Evolutionary conservation across 257 asterid species (phyloP), one percentile per base, ranked within the genome.

Genomic region (Pogostemon cablin): DNA sequence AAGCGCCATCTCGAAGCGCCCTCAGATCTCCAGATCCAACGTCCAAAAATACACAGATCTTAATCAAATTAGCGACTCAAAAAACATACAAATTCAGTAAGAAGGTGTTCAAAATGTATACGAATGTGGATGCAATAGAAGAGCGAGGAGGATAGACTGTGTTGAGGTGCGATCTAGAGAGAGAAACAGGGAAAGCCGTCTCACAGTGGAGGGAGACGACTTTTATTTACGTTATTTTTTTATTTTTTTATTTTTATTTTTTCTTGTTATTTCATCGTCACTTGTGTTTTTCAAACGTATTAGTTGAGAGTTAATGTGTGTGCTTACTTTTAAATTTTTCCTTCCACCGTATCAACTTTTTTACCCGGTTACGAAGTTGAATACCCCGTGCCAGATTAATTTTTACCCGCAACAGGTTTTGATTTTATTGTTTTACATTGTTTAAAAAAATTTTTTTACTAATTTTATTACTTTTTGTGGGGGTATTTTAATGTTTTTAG

Each of bases 1-100:
- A 75, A 91, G 87, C 88, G 98, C 99, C 99, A 93, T 93, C 75
- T 60, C 73, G 58, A 42, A 25, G 46, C 72, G 66, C 52, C 68
- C 79, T 78, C 90, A 86, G 92, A 86, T 90, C 93, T 55, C 77
- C 81, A 81, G 93, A 89, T 86, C 93, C 88, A 79, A 79, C 79
- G 80, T 75, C 68, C 47, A 41, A 66, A 52, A 73, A 71, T 49
- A 62, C 58, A 50, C 74, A 74, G 79, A 81, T 81, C 84, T 62
- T 77, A 69, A 72, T 72, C 40, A 48, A 68, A 54, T 69, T 68
- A 34, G 55, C 65, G 69, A 65, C 20, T 48, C 39, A 7, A 1
- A 56, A 62, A 41, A 55, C 5, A 11, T 17, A 52, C 5, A 35
- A 44, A 67, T 48, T 71, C 67, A 53, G 65, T 71, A 71, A 34